Evolutionary conservation across 805 yeast genomes (phyloP).

Genomic region (Nakazawaea laoshanensis): DNA sequence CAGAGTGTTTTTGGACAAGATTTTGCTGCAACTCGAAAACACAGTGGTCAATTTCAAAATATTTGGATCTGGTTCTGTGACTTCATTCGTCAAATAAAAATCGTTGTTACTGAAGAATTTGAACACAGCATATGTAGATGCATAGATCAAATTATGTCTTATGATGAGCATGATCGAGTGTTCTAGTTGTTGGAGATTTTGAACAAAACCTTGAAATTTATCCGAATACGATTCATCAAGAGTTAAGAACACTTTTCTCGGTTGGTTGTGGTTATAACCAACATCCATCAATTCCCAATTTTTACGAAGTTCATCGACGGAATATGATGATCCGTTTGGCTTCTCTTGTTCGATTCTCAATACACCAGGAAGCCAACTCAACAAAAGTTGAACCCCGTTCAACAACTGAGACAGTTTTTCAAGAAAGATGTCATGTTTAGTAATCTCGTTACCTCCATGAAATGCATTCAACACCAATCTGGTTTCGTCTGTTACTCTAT

Average conservation of each 20-base stretch:
- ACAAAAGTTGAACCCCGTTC: conserved; percentile 46
- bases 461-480: conserved; percentile 14
- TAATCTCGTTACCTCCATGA: conserved; percentile 16
- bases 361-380: conserved; percentile 51
- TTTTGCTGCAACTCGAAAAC: conserved; percentile 35
- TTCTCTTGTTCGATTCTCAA: conserved; percentile 24
- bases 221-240: conserved; percentile 18
- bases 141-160: conserved; percentile 48
- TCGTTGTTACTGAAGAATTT: conserved; percentile 37
- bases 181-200: conserved; percentile 25
- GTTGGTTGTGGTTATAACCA: conserved; percentile 7
- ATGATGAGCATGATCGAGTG: conserved; percentile 35
- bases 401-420: conserved; percentile 41
- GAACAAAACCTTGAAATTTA: conserved; percentile 28
- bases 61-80: conserved; percentile 32
- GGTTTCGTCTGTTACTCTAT: conserved; percentile 19
- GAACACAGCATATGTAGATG: conserved; percentile 42
- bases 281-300: conserved; percentile 21
- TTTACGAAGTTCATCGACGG: conserved; percentile 18
- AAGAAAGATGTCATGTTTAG: conserved; percentile 22
- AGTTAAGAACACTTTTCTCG: conserved; percentile 16
- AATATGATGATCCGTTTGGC: not conserved
- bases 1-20: conserved; percentile 15
- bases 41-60: conserved; percentile 44
- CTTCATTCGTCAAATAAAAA: conserved; percentile 48